These are phyloP conservation scores for Beauveria bassiana DNA, from an alignment of 2,329 filamentous ascomycete species.

Conservation along the genomic window DNA sequence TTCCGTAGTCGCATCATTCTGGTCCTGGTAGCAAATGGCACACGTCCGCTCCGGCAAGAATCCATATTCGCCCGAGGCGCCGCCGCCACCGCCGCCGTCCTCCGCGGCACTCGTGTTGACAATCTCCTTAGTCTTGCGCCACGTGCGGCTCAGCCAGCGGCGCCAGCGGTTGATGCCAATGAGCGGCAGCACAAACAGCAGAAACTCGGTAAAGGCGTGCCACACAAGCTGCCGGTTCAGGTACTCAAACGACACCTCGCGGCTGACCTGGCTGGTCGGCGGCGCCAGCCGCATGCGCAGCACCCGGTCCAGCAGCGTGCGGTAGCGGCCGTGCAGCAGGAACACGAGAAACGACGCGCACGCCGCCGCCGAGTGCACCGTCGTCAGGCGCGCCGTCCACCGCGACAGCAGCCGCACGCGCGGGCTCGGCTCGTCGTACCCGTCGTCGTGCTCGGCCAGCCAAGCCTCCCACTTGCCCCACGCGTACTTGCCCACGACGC, in stretches of 20 bases:
- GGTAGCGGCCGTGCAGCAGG: slow-evolving; percentile 80
- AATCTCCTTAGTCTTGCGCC: slow-evolving; percentile 69
- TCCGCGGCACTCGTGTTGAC: slow-evolving; percentile 40
- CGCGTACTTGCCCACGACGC: slow-evolving; percentile 78
- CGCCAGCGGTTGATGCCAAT: slow-evolving; percentile 92
- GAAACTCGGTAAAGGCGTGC: slow-evolving; percentile 98
- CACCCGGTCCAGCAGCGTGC: slow-evolving; percentile 80
- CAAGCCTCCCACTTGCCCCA: slow-evolving; percentile 92
- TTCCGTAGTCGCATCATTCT: slow-evolving; percentile 70
- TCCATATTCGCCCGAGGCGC: slow-evolving; percentile 62
- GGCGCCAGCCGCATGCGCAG: slow-evolving; percentile 79
- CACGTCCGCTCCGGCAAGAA: slow-evolving; percentile 92
- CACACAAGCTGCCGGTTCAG: slow-evolving; percentile 95
- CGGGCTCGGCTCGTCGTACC: slow-evolving; percentile 55
- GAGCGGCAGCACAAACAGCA: slow-evolving; percentile 95
- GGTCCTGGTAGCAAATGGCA: slow-evolving; percentile 93
- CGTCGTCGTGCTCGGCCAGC: slow-evolving; percentile 68
- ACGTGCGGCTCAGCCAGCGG: slow-evolving; percentile 78
- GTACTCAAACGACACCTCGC: slow-evolving; percentile 95
- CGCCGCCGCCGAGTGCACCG: slow-evolving; percentile 71
- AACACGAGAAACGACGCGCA: slow-evolving; percentile 86
- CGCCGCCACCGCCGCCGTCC: slow-evolving; percentile 39
- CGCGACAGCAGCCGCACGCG: slow-evolving; percentile 51
- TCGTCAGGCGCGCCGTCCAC: slow-evolving; percentile 61
- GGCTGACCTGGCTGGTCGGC: slow-evolving; percentile 73